Base-by-base conservation (phyloP, 495 filamentous ascomycete species). In the Lineolata rhizophorae region DNA sequence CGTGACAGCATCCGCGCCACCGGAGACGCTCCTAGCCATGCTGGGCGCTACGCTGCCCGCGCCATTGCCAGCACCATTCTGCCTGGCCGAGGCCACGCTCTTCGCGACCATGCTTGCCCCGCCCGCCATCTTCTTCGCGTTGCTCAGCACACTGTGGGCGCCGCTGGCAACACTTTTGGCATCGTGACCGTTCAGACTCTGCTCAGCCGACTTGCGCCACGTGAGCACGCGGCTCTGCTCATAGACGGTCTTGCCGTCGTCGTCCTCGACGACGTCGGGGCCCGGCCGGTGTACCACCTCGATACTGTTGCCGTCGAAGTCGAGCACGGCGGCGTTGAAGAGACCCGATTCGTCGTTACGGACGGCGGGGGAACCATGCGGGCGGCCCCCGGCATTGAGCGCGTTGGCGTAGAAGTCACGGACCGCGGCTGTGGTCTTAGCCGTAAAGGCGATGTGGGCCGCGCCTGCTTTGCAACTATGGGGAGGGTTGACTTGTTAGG, bases 261-360 rank as follows among this genome's bases (percentile, higher is more conserved):
- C 22, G 12, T 25, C 22, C 8, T 25, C 22, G 22, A 12, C 22
- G 22, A 25, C 22, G n/a, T n/a, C n/a, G n/a, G n/a, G n/a, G n/a
- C n/a, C n/a, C n/a, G n/a, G n/a, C n/a, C n/a, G n/a, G n/a, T n/a
- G n/a, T n/a, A n/a, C n/a, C n/a, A n/a, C n/a, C n/a, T 66, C 66
- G 40, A 71, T 62, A 46, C 59, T 65, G 44, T 70, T 68, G 8
- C 61, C 62, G 44, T 70, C 67, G 30, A 67, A 56, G 49, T 73
- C 68, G 22, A 68, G 49, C 14, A 75, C 50, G 2, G 64, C 64
- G 8, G 69, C 67, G 36, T 64, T 71, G 55, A 65, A 72, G 48
- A 64, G 63, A 11, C 53, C 58, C 11, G 51, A 53, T 8, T 62
- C 56, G 9, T 55, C 45, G 39, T 65, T 60, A 16, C 66, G 62